Base-by-base conservation (phyloP, 2,329 filamentous ascomycete genomes). In the Alternaria postmessia region DNA sequence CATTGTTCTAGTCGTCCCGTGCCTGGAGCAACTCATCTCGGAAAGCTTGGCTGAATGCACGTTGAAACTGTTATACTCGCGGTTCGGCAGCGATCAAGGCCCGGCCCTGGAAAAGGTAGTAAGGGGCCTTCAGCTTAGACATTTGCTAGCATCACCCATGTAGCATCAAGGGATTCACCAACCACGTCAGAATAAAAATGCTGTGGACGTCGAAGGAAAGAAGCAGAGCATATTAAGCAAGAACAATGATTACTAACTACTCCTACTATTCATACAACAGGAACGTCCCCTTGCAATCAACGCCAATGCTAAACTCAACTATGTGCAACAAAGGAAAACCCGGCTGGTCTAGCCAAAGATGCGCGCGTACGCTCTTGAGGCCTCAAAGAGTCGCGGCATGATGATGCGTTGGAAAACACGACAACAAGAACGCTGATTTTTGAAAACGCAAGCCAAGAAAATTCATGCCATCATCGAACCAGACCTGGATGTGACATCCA, bases 321-420 rank as follows among this genome's bases (percentile, higher is more conserved):
- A 46, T 61, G 54, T 61, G 58, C 58, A 49, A 62, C 65, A 67
- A 59, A 67, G 48, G 63, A 67, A 67, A 67, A 67, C 61, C 65
- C 44, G 65, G 65, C 63, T 67, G 61, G 58, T 51, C 63, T 42
- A 67, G 65, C 65, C 65, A 67, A 66, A 67, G 63, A 66, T 62
- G 62, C 59, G 32, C 49, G 55, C 60, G 30, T 36, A 51, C 56
- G 46, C 26, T 54, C 48, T 44, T 20, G 54, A 52, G 36, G 52
- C 51, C 59, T 58, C 44, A 51, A 51, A 57, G 46, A 53, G 43
- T 55, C 62, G 54, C 44, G 53, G 51, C 52, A 66, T 57, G 54
- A 62, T 54, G 32, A 51, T 38, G 26, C 43, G 46, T 34, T 28
- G 22, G 5, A 54, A 59, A 58, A 41, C 32, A 49, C 26, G 24